Conservation (phyloP, 1,139 yeast genomes). For the Saccharomyces uvarum region DNA sequence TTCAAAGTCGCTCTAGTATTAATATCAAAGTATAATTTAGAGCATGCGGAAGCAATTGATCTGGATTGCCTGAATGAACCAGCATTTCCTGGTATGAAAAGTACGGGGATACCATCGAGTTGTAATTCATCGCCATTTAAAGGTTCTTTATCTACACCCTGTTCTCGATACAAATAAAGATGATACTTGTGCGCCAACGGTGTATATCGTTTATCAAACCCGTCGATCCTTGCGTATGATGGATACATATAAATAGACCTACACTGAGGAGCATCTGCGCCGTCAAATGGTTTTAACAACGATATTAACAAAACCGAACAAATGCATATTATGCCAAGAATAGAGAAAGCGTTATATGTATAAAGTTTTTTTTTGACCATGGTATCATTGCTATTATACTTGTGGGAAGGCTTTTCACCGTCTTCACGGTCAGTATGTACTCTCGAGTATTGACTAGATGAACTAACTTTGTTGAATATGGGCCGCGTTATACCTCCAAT, state of each 20-base stretch:
- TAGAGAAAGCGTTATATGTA: constrained; percentile 2
- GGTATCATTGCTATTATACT: not conserved
- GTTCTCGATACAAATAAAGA: constrained; percentile 71
- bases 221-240: constrained; percentile 62
- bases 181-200: constrained; percentile 73
- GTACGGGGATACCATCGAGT: constrained; percentile 71
- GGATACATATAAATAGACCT: constrained; percentile 66
- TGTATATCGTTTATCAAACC: constrained; percentile 66
- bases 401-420: not conserved
- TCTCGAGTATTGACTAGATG: not conserved
- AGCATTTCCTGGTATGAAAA: constrained; percentile 96
- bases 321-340: constrained; percentile 14
- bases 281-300: constrained; percentile 18
- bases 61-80: constrained; percentile 88
- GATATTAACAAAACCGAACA: constrained; percentile 9
- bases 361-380: not conserved
- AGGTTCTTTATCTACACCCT: constrained; percentile 57
- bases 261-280: constrained; percentile 45
- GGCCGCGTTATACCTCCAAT: not conserved
- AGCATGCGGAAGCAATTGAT: constrained; percentile 77
- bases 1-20: constrained; percentile 30
- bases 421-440: not conserved
- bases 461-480: not conserved
- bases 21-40: constrained; percentile 39
- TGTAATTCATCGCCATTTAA: constrained; percentile 34